Evolutionary conservation across 192 early-diverging fungal species (phyloP), one percentile per base, ranked within the genome.

Genomic region (Umbelopsis vinacea): DNA sequence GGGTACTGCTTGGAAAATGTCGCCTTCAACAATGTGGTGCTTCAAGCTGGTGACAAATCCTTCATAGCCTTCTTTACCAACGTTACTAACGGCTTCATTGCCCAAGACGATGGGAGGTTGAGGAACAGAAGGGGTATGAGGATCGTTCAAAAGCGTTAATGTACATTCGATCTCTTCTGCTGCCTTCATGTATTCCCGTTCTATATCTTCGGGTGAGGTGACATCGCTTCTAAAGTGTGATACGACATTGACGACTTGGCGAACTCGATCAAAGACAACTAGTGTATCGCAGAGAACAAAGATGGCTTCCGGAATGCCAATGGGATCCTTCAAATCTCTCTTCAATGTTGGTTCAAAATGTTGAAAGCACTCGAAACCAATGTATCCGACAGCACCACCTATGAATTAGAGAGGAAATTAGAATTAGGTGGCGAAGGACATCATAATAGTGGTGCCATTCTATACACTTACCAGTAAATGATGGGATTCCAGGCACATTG

Each of bases 1-100:
- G 1, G 97, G 97, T 3, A 99, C 98, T 0, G 97, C 95, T 80
- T 99, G 98, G 82, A 99, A 97, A 57, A 99, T 96, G 75, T 99
- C 96, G 26, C 98, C 98, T 74, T 92, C 87, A 70, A 88, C 89
- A 78, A 99, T 98, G 79, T 98, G 93, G 54, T 92, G 78, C 84
- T 98, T 96, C 48, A 98, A 83, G 21, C 80, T 87, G 6, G 84
- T 83, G 0, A 99, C 98, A 86, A 98, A 98, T 10, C 79, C 75
- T 79, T 92, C 91, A 74, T 99, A 98, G 6, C 94, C 95, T 9
- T 87, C 88, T 78, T 98, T 87, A 60, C 96, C 96, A 9, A 96
- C 92, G 76, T 99, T 99, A 8, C 94, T 96, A 54, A 84, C 85
- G 66, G 86, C 82, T 68, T 91, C 76, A 70, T 94, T 84, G 63